A percentile compares a stretch with the other conserved stretches of the same genome.
Conservation (phyloP, 768 basidiomycete species). For the Coprinellus micaceus region DNA sequence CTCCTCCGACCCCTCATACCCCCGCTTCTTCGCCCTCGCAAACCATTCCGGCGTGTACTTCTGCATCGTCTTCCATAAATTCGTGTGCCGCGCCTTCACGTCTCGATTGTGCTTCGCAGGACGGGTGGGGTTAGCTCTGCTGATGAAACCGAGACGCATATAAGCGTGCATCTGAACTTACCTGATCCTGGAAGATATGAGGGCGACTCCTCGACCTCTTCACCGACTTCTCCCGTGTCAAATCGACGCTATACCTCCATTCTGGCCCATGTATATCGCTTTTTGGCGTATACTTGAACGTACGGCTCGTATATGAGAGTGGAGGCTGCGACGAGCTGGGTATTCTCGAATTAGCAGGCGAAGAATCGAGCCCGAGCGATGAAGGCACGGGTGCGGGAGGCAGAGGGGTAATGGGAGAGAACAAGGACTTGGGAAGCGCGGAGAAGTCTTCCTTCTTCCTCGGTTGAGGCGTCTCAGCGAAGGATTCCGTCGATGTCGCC, state of each 20-base stretch:
- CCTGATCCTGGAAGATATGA: not conserved
- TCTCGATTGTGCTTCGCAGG: too few relatives aligned
- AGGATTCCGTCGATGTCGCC: not conserved
- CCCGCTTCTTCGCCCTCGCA: not conserved
- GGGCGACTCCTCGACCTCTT: not conserved
- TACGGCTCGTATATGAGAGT: too few relatives aligned
- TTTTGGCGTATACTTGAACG: too few relatives aligned
- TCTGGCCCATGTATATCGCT: not conserved
- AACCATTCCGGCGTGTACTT: not conserved
- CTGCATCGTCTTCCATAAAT: not conserved
- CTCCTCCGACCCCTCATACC: conserved; percentile 2
- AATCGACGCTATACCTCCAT: not conserved
- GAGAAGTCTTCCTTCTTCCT: not conserved
- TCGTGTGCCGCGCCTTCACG: too few relatives aligned
- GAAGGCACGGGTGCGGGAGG: too few relatives aligned
- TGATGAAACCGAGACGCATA: not conserved
- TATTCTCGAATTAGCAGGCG: too few relatives aligned
- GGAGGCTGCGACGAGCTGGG: too few relatives aligned
- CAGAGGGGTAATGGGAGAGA: too few relatives aligned
- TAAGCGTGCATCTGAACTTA: too few relatives aligned
- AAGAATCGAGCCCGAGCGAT: too few relatives aligned
- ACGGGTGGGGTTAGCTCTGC: not conserved
- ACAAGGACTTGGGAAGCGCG: too few relatives aligned
- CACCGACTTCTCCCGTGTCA: not conserved
- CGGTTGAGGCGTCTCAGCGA: not conserved